Percentiles rank a stretch among this genome's conserved stretches.
Evolutionary conservation across 1,284 basidiomycete genomes (phyloP).

Genomic region (Rhizoctonia solani): DNA sequence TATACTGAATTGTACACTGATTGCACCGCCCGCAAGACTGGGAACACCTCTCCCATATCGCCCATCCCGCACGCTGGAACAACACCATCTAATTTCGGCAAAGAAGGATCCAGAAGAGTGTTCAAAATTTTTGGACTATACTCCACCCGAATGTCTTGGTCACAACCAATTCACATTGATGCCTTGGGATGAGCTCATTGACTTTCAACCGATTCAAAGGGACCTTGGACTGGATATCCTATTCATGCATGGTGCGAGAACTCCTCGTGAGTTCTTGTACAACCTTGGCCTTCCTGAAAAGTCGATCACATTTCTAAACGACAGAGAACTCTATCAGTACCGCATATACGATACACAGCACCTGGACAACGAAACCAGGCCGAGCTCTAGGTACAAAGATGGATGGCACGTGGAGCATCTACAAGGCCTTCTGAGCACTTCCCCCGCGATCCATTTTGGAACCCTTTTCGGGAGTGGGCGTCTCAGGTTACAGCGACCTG

Average conservation of each 20-base stretch:
- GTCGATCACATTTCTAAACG: slow-evolving; percentile 57
- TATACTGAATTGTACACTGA: slow-evolving; percentile 71
- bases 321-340: slow-evolving; percentile 63
- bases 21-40: slow-evolving; percentile 71
- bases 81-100: slow-evolving; percentile 53
- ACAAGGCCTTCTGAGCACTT: slow-evolving; percentile 36
- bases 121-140: slow-evolving; percentile 41
- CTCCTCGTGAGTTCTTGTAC: slow-evolving; percentile 57
- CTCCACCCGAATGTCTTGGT: slow-evolving; percentile 57
- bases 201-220: slow-evolving; percentile 50
- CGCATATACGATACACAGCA: slow-evolving; percentile 59
- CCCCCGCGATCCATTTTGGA: slow-evolving; percentile 63
- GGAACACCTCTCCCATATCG: slow-evolving; percentile 66
- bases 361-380: slow-evolving; percentile 44
- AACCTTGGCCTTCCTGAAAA: slow-evolving; percentile 48
- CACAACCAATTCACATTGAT: slow-evolving; percentile 63
- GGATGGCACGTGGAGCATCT: slow-evolving; percentile 44
- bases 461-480: slow-evolving; percentile 71
- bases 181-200: slow-evolving; percentile 70
- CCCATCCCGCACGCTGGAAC: slow-evolving; percentile 60
- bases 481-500: slow-evolving; percentile 53
- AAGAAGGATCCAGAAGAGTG: slow-evolving; percentile 62
- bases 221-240: slow-evolving; percentile 45
- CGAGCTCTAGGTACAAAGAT: slow-evolving; percentile 49
- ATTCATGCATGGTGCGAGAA: slow-evolving; percentile 54